Evolutionary conservation across 768 basidiomycete species (phyloP).

Genomic region (Leccinum boreale): DNA sequence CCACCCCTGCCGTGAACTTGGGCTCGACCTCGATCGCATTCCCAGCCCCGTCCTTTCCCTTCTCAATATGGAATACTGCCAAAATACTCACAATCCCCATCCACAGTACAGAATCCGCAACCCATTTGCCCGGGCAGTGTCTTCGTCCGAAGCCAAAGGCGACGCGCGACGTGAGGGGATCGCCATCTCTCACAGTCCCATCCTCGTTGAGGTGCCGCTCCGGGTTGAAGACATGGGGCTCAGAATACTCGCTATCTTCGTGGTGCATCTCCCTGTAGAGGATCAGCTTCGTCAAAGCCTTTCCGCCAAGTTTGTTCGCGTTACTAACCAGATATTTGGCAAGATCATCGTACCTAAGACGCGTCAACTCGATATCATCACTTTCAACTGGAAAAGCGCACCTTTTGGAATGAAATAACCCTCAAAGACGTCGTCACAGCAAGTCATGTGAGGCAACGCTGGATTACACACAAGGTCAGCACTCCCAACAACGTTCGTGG

Average conservation of each 20-base stretch:
- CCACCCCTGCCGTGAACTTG: constrained; percentile 31
- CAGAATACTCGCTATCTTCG: constrained; percentile 27
- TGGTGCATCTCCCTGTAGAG: constrained; percentile 28
- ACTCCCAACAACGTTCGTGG: not conserved
- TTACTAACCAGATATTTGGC: constrained; percentile 29
- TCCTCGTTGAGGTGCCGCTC: constrained; percentile 25
- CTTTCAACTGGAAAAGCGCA: constrained; percentile 7
- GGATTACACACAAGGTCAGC: constrained; percentile 5
- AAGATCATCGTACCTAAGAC: constrained; percentile 24
- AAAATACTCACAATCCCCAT: constrained; percentile 29
- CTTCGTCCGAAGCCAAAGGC: constrained; percentile 31
- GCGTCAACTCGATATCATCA: constrained; percentile 3
- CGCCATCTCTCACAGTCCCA: constrained; percentile 20
- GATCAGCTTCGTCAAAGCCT: not conserved
- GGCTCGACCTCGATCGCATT: constrained; percentile 24
- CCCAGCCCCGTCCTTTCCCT: constrained; percentile 23
- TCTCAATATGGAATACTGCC: constrained; percentile 21
- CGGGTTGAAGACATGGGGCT: constrained; percentile 25
- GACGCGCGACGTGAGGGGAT: constrained; percentile 25
- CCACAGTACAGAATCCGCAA: constrained; percentile 32
- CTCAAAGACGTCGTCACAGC: constrained; percentile 42
- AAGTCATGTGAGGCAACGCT: constrained; percentile 30
- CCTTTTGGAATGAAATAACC: constrained; percentile 40
- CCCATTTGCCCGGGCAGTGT: constrained; percentile 31
- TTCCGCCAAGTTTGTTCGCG: not conserved